Percentiles rank a stretch among this genome's conserved stretches.
Conservation (phyloP, 2,329 filamentous ascomycete species). For the Microsporum canis region DNA sequence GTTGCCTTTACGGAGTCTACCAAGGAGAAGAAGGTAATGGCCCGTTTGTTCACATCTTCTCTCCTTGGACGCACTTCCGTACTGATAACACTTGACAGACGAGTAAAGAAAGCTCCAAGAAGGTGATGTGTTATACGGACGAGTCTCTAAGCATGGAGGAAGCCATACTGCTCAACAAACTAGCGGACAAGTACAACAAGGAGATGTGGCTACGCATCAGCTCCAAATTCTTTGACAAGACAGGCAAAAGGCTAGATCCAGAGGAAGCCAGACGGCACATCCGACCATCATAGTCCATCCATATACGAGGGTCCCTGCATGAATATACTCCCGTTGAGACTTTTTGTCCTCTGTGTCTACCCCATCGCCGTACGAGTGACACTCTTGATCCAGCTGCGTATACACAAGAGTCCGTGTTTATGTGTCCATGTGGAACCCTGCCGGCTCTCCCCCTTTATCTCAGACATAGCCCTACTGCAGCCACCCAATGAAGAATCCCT, state of each 20-base stretch:
- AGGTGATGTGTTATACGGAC: slow-evolving; percentile 19
- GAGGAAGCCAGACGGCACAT: slow-evolving; percentile 25
- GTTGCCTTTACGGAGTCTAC: slow-evolving; percentile 12
- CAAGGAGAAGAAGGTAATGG: not conserved
- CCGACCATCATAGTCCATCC: slow-evolving; percentile 3
- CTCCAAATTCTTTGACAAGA: slow-evolving; percentile 40
- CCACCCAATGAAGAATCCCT: not conserved
- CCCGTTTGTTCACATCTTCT: not conserved
- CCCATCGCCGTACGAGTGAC: too few species aligned
- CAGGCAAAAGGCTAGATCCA: slow-evolving; percentile 35
- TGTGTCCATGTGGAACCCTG: not conserved
- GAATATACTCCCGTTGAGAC: too few species aligned
- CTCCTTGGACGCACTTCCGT: not conserved
- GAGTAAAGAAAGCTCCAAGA: slow-evolving; percentile 1
- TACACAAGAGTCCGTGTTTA: too few species aligned
- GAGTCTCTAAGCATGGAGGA: slow-evolving; percentile 20
- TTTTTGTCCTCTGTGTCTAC: too few species aligned
- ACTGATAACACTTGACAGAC: not conserved
- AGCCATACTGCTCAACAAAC: slow-evolving; percentile 29
- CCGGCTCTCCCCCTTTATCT: not conserved
- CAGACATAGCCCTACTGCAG: not conserved
- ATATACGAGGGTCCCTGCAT: too few species aligned
- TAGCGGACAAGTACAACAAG: slow-evolving; percentile 34
- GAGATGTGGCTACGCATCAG: slow-evolving; percentile 39
- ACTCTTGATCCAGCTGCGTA: too few species aligned